Evolutionary conservation across 495 filamentous ascomycete species (phyloP).

Genomic region (Mytilinidion resinicola): DNA sequence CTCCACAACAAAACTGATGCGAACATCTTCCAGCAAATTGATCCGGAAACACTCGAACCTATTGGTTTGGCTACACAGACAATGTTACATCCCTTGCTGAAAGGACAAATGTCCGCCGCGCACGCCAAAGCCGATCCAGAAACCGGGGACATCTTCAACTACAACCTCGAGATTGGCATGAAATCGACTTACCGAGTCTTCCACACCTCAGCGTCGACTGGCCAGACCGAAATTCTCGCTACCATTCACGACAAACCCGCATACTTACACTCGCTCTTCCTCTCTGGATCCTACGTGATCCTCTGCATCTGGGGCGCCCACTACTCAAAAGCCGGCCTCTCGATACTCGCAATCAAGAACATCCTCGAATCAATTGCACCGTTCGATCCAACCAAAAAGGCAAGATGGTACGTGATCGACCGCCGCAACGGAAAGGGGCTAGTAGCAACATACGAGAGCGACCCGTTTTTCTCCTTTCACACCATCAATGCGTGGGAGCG

Average conservation of each 20-base stretch:
- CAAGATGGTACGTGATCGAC: constrained; percentile 67
- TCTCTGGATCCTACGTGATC: constrained; percentile 59
- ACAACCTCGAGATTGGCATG: constrained; percentile 53
- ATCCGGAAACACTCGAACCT: constrained; percentile 66
- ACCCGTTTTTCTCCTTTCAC: constrained; percentile 69
- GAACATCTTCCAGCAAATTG: constrained; percentile 49
- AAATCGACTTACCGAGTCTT: constrained; percentile 60
- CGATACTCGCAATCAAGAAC: constrained; percentile 51
- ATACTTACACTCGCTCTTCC: constrained; percentile 69
- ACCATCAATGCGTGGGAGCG: constrained; percentile 69
- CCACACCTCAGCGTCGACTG: constrained; percentile 50
- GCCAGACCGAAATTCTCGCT: constrained; percentile 63
- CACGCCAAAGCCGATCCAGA: constrained; percentile 64
- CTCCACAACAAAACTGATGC: constrained; percentile 59
- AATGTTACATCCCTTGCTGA: constrained; percentile 57
- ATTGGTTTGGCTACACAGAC: constrained; percentile 52
- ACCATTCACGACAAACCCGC: constrained; percentile 51
- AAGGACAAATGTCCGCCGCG: constrained; percentile 55
- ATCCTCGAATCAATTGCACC: constrained; percentile 49
- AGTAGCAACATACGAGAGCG: constrained; percentile 43
- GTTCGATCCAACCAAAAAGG: constrained; percentile 46
- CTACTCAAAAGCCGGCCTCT: constrained; percentile 42
- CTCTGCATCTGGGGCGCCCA: constrained; percentile 60
- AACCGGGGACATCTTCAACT: constrained; percentile 74
- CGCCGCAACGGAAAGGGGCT: constrained; percentile 35